Evolutionary conservation across 2,329 filamentous ascomycete species (phyloP).

Genomic region (Amauroascus verrucosus): DNA sequence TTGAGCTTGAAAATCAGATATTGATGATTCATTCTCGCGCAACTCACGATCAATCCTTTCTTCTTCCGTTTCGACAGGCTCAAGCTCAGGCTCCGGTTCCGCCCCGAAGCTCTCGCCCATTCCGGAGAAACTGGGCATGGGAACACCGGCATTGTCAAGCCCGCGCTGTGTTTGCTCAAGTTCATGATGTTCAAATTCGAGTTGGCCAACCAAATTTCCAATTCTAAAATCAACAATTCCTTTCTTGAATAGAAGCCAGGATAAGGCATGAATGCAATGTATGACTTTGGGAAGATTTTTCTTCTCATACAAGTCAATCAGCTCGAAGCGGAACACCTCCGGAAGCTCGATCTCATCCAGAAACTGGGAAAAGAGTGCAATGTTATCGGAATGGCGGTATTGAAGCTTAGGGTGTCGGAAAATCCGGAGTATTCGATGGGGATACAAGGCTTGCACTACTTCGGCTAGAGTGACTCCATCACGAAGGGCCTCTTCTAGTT

Average conservation of each 20-base stretch:
- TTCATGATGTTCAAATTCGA: conserved; percentile 96
- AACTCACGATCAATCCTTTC: conserved; percentile 77
- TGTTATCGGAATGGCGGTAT: conserved; percentile 95
- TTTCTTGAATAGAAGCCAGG: conserved; percentile 92
- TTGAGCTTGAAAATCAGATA: conserved; percentile 78
- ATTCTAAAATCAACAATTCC: conserved; percentile 93
- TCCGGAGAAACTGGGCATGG: conserved; percentile 94
- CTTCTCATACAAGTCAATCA: conserved; percentile 97
- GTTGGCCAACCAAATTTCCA: conserved; percentile 79
- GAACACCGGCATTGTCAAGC: conserved; percentile 85
- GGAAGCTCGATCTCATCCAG: conserved; percentile 84
- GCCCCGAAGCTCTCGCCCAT: conserved; percentile 95
- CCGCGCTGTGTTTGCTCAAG: conserved; percentile 95
- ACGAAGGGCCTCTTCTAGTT: conserved; percentile 82
- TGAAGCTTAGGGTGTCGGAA: conserved; percentile 79
- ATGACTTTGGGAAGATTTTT: conserved; percentile 99
- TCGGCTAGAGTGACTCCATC: conserved; percentile 93
- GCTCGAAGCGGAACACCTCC: conserved; percentile 90
- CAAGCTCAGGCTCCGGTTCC: conserved; percentile 60
- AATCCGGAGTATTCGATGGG: conserved; percentile 64
- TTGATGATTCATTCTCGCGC: conserved; percentile 58
- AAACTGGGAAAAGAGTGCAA: conserved; percentile 89
- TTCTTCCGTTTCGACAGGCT: conserved; percentile 73
- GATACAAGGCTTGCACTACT: conserved; percentile 79
- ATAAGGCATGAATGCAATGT: conserved; percentile 93